These are phyloP conservation scores for Medicago truncatula DNA, from an alignment of 306 rosid genomes.

Conservation along the genomic window MtrunA17r5.0-ANR NC_053042.1:20393001-20393500, in stretches of 20 bases:
- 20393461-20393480: conserved; percentile 21
- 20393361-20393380: no score
- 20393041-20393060: conserved; percentile 6
- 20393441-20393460: not conserved
- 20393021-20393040: conserved; percentile 5
- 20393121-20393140: not conserved
- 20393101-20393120: not conserved
- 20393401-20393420: no score
- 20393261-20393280: conserved; percentile 16
- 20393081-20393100: not conserved
- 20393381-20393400: no score
- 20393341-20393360: no score
- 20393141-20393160: not conserved
- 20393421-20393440: no score
- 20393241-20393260: conserved; percentile 29
- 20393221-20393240: conserved; percentile 26
- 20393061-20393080: conserved; percentile 28
- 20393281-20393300: not conserved
- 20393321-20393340: no score
- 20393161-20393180: not conserved
- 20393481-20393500: conserved; percentile 23
- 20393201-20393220: not conserved
- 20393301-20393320: no score
- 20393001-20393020: conserved; percentile 21
- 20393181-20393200: not conserved